Percentiles rank a stretch among this genome's conserved stretches.
Evolutionary conservation across 768 basidiomycete genomes (phyloP).

Genomic region (Cyclocybe aegerita): DNA sequence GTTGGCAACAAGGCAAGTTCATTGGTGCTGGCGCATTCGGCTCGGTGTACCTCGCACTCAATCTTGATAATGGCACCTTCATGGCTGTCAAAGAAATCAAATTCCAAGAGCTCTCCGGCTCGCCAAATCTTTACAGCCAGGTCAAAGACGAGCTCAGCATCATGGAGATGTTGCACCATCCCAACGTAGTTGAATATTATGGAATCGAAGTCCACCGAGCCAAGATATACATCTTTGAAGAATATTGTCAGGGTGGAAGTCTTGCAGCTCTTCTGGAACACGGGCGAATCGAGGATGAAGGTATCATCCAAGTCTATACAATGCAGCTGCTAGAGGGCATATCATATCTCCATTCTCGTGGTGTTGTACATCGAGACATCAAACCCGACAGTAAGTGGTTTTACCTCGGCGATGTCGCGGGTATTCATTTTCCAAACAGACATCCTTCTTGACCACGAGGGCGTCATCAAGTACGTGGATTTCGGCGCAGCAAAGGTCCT

Average conservation of each 20-base stretch:
- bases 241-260: constrained; percentile 96
- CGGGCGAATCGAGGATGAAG: constrained; percentile 95
- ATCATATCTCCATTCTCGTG: constrained; percentile 88
- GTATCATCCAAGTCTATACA: constrained; percentile 92
- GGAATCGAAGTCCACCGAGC: constrained; percentile 99
- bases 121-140: constrained; percentile 86
- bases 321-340: constrained; percentile 97
- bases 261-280: constrained; percentile 85
- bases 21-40: constrained; percentile 99
- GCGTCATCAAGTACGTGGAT: constrained; percentile 95
- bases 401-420: too few relatives aligned
- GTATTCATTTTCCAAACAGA: constrained; percentile 47
- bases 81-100: constrained; percentile 99
- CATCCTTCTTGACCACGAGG: constrained; percentile 85
- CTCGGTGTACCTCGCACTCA: constrained; percentile 98
- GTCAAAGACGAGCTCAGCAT: constrained; percentile 95
- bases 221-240: constrained; percentile 98
- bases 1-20: constrained; percentile 98
- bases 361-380: constrained; percentile 94
- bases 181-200: constrained; percentile 97
- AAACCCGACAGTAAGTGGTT: constrained; percentile 91
- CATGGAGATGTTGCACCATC: constrained; percentile 97
- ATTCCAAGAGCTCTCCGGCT: constrained; percentile 90
- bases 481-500: constrained; percentile 98
- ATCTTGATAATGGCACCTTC: constrained; percentile 90